Base-by-base conservation (phyloP, 495 filamentous ascomycete species). In the Penicillium steckii region DNA sequence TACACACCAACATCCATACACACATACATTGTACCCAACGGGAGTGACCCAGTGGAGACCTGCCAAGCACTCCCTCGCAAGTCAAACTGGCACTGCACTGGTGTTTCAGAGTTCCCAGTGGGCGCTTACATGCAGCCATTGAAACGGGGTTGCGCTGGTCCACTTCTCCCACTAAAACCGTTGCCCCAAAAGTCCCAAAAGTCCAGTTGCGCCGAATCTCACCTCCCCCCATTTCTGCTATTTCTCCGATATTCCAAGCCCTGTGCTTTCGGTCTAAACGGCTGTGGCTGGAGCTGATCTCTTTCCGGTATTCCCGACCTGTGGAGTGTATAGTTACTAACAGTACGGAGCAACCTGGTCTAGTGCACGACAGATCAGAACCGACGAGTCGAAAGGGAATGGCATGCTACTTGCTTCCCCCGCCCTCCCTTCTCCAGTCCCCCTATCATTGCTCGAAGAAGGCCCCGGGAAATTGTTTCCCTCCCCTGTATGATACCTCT, bases 91-190 rank as follows among this genome's bases (percentile, higher is more conserved):
- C 61, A 59, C 64, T 58, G 57, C 48, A 45, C 46, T 52, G 49
- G 21, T 52, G 66, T 69, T 69, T 69, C 66, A 69, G 62, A 61
- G 25, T 60, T 37, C 42, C n/a, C 40, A 45, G 54, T 61, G 56
- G 61, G 64, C 64, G 64, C 64, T 65, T 67, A 67, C 61, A 50
- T 58, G 64, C 64, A 65, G 58, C 57, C 55, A 62, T 41, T 65
- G 55, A 60, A 58, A 62, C 57, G 43, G 45, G 33, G 32, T 46
- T 48, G 44, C 45, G 35, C 48, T 41, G 32, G 25, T 18, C 32
- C 22, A 44, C 23, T 53, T 32, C 44, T 29, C 44, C 33, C 37
- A 62, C 52, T 59, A 54, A 56, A 52, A 35, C 15, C n/a, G 26
- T 15, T 12, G 33, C 33, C 18, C 33, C 33, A 37, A 37, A n/a